Evolutionary conservation across 2,329 filamentous ascomycete genomes (phyloP).

Genomic region (Amauroascus verrucosus): DNA sequence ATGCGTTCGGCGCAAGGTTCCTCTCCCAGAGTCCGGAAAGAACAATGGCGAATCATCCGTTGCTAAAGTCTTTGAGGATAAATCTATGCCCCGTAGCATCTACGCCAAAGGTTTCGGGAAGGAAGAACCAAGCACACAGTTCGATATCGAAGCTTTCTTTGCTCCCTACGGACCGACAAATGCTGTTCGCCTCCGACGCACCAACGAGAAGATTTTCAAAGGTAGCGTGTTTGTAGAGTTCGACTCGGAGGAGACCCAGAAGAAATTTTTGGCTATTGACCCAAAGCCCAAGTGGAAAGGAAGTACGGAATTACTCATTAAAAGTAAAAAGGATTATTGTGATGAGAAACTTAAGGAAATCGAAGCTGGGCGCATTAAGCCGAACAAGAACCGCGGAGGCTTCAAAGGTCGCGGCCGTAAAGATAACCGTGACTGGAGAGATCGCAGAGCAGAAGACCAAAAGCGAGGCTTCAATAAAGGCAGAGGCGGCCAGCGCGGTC

Average conservation of each 20-base stretch:
- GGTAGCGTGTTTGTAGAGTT: conserved; percentile 96
- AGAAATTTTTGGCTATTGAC: conserved; percentile 69
- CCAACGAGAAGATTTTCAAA: conserved; percentile 68
- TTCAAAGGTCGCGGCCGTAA: conserved; percentile 35
- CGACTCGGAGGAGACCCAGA: conserved; percentile 61
- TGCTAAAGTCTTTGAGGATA: conserved; percentile 50
- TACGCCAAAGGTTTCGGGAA: conserved; percentile 93
- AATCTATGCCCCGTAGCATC: conserved; percentile 62
- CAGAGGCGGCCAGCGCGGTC: conserved; percentile 24
- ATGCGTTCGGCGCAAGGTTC: conserved; percentile 62
- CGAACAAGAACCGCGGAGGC: conserved; percentile 41
- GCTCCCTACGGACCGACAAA: conserved; percentile 67
- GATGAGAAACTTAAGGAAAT: conserved; percentile 66
- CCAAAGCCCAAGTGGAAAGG: conserved; percentile 77
- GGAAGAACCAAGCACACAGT: conserved; percentile 73
- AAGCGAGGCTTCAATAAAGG: conserved; percentile 33
- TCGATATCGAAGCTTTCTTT: conserved; percentile 91
- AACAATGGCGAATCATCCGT: conserved; percentile 46
- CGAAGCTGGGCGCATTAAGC: conserved; percentile 56
- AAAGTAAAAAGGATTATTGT: conserved; percentile 80
- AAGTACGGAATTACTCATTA: conserved; percentile 60
- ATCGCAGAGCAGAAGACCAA: conserved; percentile 37
- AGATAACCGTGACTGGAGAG: conserved; percentile 34
- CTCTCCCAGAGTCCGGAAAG: conserved; percentile 47
- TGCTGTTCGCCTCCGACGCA: conserved; percentile 76